Conservation (phyloP, 495 filamentous ascomycete genomes). For the Penicillium bialowiezense region DNA sequence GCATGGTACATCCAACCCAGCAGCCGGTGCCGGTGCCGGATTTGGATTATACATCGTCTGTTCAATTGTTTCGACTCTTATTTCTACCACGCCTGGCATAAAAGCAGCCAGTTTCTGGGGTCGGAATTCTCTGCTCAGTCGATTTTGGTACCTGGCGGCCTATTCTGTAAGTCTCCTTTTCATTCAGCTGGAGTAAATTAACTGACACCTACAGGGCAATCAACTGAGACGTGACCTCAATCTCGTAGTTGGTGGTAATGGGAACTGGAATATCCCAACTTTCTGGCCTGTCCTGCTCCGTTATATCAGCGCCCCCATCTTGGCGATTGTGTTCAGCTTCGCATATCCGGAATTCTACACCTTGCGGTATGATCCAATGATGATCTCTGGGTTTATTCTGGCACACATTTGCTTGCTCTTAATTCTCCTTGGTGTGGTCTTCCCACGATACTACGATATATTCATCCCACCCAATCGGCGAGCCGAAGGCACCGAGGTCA, state of each 20-base stretch:
- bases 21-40: slow-evolving; percentile 26
- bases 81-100: slow-evolving; percentile 21
- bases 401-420: slow-evolving; percentile 27
- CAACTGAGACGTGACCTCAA: slow-evolving; percentile 25
- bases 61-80: slow-evolving; percentile 4
- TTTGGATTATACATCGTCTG: slow-evolving; percentile 27
- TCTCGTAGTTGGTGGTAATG: slow-evolving; percentile 19
- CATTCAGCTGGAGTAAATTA: neutral
- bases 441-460: slow-evolving; percentile 36
- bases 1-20: slow-evolving; percentile 23
- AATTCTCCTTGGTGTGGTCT: slow-evolving; percentile 27
- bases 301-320: slow-evolving; percentile 36
- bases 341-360: slow-evolving; percentile 38
- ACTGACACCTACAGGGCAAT: slow-evolving; percentile 14
- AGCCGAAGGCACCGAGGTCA: slow-evolving; percentile 20
- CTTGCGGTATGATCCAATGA: slow-evolving; percentile 35
- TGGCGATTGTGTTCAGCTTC: slow-evolving; percentile 41
- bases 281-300: slow-evolving; percentile 33
- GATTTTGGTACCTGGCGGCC: slow-evolving; percentile 22
- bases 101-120: slow-evolving; percentile 31
- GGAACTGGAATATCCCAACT: slow-evolving; percentile 38
- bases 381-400: slow-evolving; percentile 36
- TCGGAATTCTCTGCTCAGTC: slow-evolving; percentile 15
- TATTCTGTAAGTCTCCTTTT: slow-evolving; percentile 17
- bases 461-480: slow-evolving; percentile 29